These are phyloP conservation scores for Tetrahymena borealis DNA, from an alignment of 73 alveolate species.

Conservation along the genomic window DNA sequence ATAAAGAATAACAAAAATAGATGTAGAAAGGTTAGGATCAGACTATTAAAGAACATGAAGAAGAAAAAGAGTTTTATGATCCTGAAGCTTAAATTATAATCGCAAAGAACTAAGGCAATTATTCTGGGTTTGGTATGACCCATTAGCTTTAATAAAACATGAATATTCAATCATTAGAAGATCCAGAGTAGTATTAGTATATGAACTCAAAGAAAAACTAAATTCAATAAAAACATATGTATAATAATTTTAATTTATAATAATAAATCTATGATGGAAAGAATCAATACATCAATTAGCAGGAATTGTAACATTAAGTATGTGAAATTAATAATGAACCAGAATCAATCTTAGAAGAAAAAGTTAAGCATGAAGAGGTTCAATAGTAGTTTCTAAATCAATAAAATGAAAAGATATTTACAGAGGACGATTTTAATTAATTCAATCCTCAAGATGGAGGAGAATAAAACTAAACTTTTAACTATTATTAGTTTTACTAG, in stretches of 20 bases:
- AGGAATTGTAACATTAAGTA: background rate
- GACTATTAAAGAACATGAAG: background rate
- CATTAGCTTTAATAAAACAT: background rate
- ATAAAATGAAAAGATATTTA: background rate
- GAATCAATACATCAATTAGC: background rate
- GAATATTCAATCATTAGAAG: background rate
- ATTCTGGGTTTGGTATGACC: background rate
- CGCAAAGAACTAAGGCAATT: background rate
- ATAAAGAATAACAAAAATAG: background rate
- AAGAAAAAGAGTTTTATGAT: background rate
- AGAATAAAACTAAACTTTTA: background rate
- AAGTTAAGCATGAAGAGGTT: background rate
- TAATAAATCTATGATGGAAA: background rate
- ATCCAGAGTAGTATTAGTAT: background rate
- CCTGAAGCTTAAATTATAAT: background rate
- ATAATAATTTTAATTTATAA: background rate
- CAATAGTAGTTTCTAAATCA: background rate
- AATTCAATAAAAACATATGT: background rate
- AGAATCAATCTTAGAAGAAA: background rate
- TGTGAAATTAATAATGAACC: background rate
- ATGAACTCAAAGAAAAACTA: background rate
- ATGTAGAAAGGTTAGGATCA: background rate
- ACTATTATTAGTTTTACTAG: background rate
- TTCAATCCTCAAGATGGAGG: background rate
- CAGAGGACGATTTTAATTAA: background rate